Evolutionary conservation across 2,329 filamentous ascomycete genomes (phyloP).

Genomic region (Claviceps sp.): DNA sequence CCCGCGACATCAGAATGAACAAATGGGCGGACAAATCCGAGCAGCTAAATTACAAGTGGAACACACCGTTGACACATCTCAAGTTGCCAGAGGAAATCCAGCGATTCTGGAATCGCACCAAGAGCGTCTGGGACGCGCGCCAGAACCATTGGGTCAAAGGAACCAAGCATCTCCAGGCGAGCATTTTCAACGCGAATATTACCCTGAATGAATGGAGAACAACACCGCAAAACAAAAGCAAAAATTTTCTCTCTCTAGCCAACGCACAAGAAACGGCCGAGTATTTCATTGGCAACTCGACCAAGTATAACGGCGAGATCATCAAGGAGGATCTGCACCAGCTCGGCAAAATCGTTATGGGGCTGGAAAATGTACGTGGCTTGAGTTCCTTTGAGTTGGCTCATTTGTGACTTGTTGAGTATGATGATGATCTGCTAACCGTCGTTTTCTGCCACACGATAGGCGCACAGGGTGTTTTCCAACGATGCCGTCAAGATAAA

Average conservation of each 20-base stretch:
- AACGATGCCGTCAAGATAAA: neutral
- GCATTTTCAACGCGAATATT: neutral
- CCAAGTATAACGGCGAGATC: neutral
- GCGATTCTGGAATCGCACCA: slow-evolving; percentile 2
- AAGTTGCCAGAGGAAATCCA: neutral
- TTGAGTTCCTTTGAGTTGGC: neutral
- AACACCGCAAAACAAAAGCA: neutral
- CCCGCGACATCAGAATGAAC: neutral
- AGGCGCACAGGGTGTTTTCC: neutral
- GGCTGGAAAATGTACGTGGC: slow-evolving; percentile 1
- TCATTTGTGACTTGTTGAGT: neutral
- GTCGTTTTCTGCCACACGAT: neutral
- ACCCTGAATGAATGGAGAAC: neutral
- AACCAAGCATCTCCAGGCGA: neutral
- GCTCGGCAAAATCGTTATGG: neutral
- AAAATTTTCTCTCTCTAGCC: neutral
- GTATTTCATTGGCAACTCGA: neutral
- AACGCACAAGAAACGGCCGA: neutral
- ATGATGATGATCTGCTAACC: neutral
- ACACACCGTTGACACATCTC: neutral
- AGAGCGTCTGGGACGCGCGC: neutral
- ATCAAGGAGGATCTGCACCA: slow-evolving; percentile 2
- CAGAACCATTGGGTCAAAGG: neutral
- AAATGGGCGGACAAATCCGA: slow-evolving; percentile 3
- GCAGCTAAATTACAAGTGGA: slow-evolving; percentile 1